Evolutionary conservation across 2,329 filamentous ascomycete species (phyloP), one percentile per base, ranked within the genome.

Genomic region (Epichloe aotearoae): DNA sequence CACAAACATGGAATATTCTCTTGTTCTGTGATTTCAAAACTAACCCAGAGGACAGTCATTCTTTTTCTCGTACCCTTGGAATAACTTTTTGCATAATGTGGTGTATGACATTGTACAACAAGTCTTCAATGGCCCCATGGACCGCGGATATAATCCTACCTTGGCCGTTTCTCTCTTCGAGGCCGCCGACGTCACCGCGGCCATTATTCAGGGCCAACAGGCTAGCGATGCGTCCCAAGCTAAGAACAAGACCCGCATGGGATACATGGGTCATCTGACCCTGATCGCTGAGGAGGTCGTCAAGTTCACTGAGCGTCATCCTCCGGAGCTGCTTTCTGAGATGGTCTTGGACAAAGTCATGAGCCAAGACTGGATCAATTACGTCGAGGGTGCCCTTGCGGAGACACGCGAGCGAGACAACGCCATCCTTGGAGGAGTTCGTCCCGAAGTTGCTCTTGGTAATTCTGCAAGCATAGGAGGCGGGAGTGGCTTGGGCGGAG

Each of bases 31-130:
- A 6, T 30, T 6, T 20, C 40, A 15, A 46, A 33, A 59, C 48
- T 53, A 52, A 51, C 34, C 11, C 6, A 23, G 1, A 5, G 2
- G 7, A 5, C 56, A 94, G 88, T 87, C 89, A 52, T 97, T 97
- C 73, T 98, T 98, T 71, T 98, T 98, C 73, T 82, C 85, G 53
- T 98, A 97, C 62, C 91, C 93, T 1, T 98, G 93, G 93, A 98
- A 98, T 69, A 98, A 98, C 66, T 98, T 98, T 64, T 77, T 98
- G 43, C 93, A 98, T 69, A 98, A 98, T 62, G 93, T 98, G 42
- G 93, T 98, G 46, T 98, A 98, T 64, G 93, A 98, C 66, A 90
- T 98, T 62, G 88, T 98, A 42, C 93, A 98, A 66, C 93, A 98
- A 71, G 93, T 98, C 1, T 97, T 98, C 68, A 98, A 98, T 64